Evolutionary conservation across 139 green algal species (phyloP).

Genomic region (Gonium pectorale): DNA sequence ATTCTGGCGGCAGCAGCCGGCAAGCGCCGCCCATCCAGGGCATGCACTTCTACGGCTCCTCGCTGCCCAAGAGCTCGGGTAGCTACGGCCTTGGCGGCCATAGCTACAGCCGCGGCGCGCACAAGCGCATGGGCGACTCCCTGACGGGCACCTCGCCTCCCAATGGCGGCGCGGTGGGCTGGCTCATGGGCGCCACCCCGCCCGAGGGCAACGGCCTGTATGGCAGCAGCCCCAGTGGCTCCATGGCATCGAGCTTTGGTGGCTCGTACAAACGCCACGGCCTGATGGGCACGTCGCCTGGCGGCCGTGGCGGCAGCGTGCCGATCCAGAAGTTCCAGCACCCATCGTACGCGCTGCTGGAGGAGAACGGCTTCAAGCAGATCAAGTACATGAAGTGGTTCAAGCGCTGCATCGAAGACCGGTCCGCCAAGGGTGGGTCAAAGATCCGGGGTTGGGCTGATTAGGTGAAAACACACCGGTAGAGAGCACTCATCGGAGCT

Average conservation of each 20-base stretch:
- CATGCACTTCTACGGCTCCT: constrained; percentile 58
- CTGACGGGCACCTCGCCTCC: constrained; percentile 33
- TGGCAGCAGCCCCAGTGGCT: constrained; percentile 56
- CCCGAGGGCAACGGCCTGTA: constrained; percentile 60
- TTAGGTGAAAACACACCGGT: too few species aligned
- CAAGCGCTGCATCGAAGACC: constrained; percentile 91
- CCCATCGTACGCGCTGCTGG: constrained; percentile 90
- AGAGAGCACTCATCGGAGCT: too few species aligned
- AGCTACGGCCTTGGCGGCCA: constrained; percentile 4
- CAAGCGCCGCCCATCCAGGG: constrained; percentile 1
- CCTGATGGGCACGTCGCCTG: constrained; percentile 40
- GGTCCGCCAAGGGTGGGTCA: constrained; percentile 69
- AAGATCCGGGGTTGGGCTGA: neutral
- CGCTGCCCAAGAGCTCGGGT: constrained; percentile 43
- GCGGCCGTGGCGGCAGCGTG: constrained; percentile 40
- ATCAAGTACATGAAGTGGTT: constrained; percentile 88
- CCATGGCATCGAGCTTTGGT: constrained; percentile 34
- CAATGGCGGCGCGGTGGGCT: constrained; percentile 68
- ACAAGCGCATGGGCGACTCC: constrained; percentile 21
- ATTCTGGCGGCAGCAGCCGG: neutral
- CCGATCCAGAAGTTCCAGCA: constrained; percentile 91
- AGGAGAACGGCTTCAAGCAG: constrained; percentile 96
- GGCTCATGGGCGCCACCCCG: constrained; percentile 86
- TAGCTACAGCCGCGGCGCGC: constrained; percentile 11
- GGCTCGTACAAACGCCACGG: constrained; percentile 28